These are phyloP conservation scores for Allantophomopsis lycopodina DNA, from an alignment of 2,329 filamentous ascomycete species.

Conservation along the genomic window DNA sequence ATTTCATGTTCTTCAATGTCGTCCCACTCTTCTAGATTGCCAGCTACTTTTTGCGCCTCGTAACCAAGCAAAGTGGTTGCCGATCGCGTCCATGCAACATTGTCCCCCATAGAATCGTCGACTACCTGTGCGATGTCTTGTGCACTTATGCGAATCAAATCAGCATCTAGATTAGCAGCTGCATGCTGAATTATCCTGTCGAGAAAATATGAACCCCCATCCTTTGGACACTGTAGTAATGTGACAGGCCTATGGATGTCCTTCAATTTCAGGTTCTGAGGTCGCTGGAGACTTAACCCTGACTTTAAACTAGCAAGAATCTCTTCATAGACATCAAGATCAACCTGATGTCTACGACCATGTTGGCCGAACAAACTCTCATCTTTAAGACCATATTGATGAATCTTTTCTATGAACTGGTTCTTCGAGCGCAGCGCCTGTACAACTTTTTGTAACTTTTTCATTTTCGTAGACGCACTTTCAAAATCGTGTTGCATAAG, in stretches of 20 bases:
- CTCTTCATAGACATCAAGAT: constrained; percentile 16
- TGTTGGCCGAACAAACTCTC: too few species aligned
- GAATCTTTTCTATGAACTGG: too few species aligned
- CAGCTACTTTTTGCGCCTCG: constrained; percentile 37
- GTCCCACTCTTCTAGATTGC: constrained; percentile 33
- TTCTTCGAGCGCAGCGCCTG: too few species aligned
- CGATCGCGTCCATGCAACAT: constrained; percentile 28
- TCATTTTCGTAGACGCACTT: too few species aligned
- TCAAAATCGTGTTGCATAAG: too few species aligned
- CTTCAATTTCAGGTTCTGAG: constrained; percentile 24
- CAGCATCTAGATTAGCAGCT: constrained; percentile 45
- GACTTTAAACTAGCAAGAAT: constrained; percentile 34
- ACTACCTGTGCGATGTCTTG: constrained; percentile 57
- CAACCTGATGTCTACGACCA: constrained; percentile 4
- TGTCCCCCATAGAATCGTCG: constrained; percentile 56
- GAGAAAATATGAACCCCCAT: constrained; percentile 37
- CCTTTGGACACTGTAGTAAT: constrained; percentile 42
- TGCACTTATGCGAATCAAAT: constrained; percentile 55
- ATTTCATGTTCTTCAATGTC: constrained; percentile 28
- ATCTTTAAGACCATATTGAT: too few species aligned
- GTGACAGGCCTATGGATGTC: constrained; percentile 27
- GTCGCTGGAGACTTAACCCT: constrained; percentile 29
- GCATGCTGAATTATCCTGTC: constrained; percentile 48
- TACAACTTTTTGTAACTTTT: too few species aligned
- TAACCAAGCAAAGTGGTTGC: constrained; percentile 41